phyloP scores from a whole-genome alignment of 2,329 filamentous ascomycete genomes.

The Aspergillus tubingensis region DNA sequence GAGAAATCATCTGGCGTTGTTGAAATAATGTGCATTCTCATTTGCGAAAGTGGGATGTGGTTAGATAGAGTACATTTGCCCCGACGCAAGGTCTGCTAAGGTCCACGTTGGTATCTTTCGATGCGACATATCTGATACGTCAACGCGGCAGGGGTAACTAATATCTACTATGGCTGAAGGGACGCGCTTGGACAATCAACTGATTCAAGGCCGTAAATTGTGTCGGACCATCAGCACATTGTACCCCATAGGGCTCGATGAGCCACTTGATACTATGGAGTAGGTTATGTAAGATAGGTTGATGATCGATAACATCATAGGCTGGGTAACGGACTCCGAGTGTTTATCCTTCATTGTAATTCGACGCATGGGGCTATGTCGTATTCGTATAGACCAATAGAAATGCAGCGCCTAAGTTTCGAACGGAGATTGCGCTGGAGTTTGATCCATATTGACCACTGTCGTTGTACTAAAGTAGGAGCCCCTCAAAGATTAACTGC shows the following conservation, averaged over 20 bases:
- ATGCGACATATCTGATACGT: conserved; percentile 7
- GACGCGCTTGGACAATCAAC: not conserved
- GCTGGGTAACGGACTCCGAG: not conserved
- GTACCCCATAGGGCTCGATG: not conserved
- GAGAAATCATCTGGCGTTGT: not conserved
- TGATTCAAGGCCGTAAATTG: not conserved
- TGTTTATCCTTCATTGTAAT: not conserved
- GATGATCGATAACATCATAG: not conserved
- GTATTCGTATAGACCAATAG: not conserved
- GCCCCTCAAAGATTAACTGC: not conserved
- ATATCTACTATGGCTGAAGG: not conserved
- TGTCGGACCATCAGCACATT: not conserved
- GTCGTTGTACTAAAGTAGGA: not conserved
- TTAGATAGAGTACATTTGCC: not conserved
- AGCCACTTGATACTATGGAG: not conserved
- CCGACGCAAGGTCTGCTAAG: not conserved
- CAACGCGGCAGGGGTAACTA: conserved; percentile 3
- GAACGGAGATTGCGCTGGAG: conserved; percentile 4
- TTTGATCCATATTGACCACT: not conserved
- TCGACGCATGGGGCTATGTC: not conserved
- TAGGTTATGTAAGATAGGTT: not conserved
- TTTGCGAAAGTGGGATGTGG: too few relatives aligned
- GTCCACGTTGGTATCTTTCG: conserved; percentile 1
- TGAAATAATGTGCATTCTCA: not conserved
- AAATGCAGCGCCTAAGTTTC: not conserved